Conservation (phyloP, 768 basidiomycete species). For the Trametes villosa region DNA sequence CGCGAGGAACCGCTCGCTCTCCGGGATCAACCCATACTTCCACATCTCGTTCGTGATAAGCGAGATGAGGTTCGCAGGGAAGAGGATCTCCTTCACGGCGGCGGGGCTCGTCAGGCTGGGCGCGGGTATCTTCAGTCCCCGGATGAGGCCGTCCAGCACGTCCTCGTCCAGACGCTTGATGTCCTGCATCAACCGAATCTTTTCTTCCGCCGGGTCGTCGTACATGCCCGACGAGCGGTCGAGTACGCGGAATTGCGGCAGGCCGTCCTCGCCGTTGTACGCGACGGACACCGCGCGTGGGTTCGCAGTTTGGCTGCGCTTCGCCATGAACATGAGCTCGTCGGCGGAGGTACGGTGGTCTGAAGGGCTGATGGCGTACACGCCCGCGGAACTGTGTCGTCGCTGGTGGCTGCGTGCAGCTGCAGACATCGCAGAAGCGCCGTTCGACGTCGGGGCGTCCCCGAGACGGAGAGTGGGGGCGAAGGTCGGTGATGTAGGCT, state of each 20-base stretch:
- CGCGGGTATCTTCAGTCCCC: constrained; percentile 90
- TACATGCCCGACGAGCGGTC: constrained; percentile 73
- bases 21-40: constrained; percentile 96
- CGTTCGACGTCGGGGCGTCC: constrained; percentile 48
- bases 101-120: constrained; percentile 90
- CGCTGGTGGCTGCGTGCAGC: constrained; percentile 67
- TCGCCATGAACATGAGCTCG: constrained; percentile 76
- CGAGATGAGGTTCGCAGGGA: constrained; percentile 98
- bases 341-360: constrained; percentile 78
- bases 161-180: constrained; percentile 91
- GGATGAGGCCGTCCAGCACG: constrained; percentile 86
- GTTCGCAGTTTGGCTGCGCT: constrained; percentile 69
- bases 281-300: constrained; percentile 89
- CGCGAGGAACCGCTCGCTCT: constrained; percentile 97
- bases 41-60: constrained; percentile 99
- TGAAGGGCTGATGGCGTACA: constrained; percentile 60
- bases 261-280: constrained; percentile 80
- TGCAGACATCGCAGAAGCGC: constrained; percentile 40
- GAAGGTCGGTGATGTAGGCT: constrained; percentile 86
- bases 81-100: constrained; percentile 95
- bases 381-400: constrained; percentile 86
- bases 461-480: constrained; percentile 72
- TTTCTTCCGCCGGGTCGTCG: constrained; percentile 94
- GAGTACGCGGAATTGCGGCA: constrained; percentile 64
- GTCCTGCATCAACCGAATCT: constrained; percentile 92